Base-by-base conservation (phyloP, 495 filamentous ascomycete species). In the Lasiosphaeriaceae sp. region DNA sequence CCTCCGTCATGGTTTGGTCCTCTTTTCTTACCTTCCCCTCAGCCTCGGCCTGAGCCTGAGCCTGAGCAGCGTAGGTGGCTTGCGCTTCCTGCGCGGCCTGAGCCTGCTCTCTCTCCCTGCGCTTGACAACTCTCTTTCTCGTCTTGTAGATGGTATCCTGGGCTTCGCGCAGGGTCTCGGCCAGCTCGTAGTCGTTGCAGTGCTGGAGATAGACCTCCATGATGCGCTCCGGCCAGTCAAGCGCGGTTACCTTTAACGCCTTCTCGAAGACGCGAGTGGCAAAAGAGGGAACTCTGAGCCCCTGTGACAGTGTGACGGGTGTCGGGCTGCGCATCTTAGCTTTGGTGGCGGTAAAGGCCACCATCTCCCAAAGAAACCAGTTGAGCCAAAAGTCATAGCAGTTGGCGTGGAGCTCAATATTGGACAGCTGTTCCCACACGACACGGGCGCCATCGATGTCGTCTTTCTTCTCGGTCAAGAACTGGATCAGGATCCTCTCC, bases 161-260 rank as follows among this genome's bases (percentile, higher is more conserved):
- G 19, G 89, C 89, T 51, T 80, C 74, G 57, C 88, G 83, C 7
- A 96, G 74, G 29, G 86, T 85, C 39, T 87, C 80, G 6, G 87
- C 82, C 47, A 83, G 79, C 66, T 94, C 91, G 61, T 94, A 91
- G 59, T 91, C 89, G 63, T 93, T 87, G 64, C 90, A 95, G 64
- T 97, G 92, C 39, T 88, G 80, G 34, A 91, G 71, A 57, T 89
- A 96, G 19, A 86, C 82, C 59, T 92, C 88, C 69, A 96, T 78
- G 41, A 97, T 80, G 66, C 88, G 89, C 68, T 96, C 93, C 0
- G 94, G 94, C 87, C 88, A 94, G 69, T 98, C 92, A n/a, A 98
- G 66, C 24, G 80, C 81, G 22, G 77, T 75, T 55, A 85, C 78
- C 57, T 81, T 76, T 51, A 96, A 77, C 6, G 90, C 92, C 59